Evolutionary conservation across 441 rosid genomes (phyloP).

Genomic region (Croton laevigatus): DNA sequence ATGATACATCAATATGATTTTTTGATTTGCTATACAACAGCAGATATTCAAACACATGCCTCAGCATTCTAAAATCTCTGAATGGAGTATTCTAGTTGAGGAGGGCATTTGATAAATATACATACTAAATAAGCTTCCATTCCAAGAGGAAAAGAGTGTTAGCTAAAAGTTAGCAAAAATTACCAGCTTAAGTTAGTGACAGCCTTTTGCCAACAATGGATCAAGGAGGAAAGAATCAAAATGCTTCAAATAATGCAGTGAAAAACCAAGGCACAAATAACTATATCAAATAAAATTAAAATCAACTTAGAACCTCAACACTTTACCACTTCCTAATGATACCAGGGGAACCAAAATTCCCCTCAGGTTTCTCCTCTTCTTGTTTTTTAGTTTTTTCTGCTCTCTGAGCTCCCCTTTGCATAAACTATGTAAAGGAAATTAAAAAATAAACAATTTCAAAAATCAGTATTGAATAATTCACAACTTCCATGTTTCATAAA

Average conservation of each 20-base stretch:
- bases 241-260: background rate
- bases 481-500: background rate
- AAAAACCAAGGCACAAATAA: background rate
- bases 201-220: background rate
- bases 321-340: conserved; percentile 61
- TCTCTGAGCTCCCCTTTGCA: conserved; percentile 76
- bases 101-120: background rate
- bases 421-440: conserved; percentile 48
- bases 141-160: background rate
- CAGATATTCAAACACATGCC: background rate
- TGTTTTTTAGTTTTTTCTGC: conserved; percentile 62
- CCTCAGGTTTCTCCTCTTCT: conserved; percentile 54
- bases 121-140: background rate
- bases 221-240: background rate
- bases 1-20: too few species aligned
- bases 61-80: background rate
- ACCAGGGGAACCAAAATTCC: conserved; percentile 39
- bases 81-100: background rate
- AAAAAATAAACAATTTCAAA: conserved; percentile 17
- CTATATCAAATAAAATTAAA: background rate
- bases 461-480: background rate
- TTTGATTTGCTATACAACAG: too few species aligned
- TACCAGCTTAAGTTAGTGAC: background rate
- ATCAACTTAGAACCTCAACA: background rate
- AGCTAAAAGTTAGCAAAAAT: background rate